A percentile compares a stretch with the other conserved stretches of the same genome.
phyloP scores from a whole-genome alignment of 345 rosid genomes.

The Nasturtium officinale region DNA sequence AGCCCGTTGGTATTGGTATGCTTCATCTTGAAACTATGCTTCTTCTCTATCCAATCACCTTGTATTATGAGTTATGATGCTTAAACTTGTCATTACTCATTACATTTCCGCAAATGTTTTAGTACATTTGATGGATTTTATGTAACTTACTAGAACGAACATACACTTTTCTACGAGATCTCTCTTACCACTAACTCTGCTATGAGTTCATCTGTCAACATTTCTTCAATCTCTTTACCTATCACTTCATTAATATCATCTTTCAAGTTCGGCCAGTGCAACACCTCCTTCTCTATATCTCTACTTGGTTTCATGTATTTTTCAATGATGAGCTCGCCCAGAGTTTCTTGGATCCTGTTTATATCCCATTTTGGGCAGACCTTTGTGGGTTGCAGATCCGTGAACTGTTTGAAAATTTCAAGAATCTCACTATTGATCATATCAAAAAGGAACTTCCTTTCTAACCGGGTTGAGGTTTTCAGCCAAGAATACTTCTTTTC shows the following conservation, averaged over 20 bases:
- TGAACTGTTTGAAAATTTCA: not conserved
- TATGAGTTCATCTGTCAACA: slow-evolving; percentile 60
- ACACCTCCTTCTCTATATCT: slow-evolving; percentile 45
- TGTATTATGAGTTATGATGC: not conserved
- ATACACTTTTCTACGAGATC: not conserved
- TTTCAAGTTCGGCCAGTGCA: slow-evolving; percentile 52
- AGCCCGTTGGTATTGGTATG: not conserved
- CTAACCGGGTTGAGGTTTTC: not conserved
- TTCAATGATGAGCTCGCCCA: slow-evolving; percentile 42
- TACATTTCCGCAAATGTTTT: slow-evolving; percentile 2
- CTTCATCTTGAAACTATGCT: not conserved
- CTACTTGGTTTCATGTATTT: slow-evolving; percentile 43
- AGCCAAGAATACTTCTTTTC: not conserved
- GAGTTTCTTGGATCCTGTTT: slow-evolving; percentile 35
- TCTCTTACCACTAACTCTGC: slow-evolving; percentile 17
- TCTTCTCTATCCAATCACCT: not conserved
- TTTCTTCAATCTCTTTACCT: slow-evolving; percentile 63
- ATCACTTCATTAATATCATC: slow-evolving; percentile 56
- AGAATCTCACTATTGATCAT: not conserved
- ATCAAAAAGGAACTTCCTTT: not conserved
- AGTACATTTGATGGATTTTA: slow-evolving; percentile 13
- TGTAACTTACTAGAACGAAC: slow-evolving; percentile 33
- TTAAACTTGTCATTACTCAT: not conserved
- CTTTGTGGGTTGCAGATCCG: not conserved
- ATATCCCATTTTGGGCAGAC: not conserved